Conservation (phyloP, 192 early-diverging fungal species). For the Helicostylum pulchrum region DNA sequence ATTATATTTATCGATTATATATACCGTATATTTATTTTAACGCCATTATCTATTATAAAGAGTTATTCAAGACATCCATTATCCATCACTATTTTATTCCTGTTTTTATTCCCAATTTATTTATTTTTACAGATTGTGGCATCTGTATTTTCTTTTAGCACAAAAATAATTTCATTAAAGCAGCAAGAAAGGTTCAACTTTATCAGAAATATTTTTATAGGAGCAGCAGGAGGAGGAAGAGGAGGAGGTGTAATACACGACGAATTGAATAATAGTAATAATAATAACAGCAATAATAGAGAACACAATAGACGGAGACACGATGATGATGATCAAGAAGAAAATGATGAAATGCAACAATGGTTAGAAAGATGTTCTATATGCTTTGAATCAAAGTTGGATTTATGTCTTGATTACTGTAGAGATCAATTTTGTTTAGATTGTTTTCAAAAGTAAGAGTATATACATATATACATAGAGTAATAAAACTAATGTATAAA, state of each 20-base stretch:
- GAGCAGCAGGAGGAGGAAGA: not conserved
- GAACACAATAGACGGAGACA: too few relatives aligned
- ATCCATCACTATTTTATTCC: not conserved
- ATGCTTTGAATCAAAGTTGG: constrained; percentile 55
- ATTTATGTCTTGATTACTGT: constrained; percentile 55
- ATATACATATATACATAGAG: not conserved
- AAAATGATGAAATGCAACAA: constrained; percentile 44
- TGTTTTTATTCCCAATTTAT: constrained; percentile 3
- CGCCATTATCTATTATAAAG: constrained; percentile 1
- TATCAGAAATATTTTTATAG: not conserved
- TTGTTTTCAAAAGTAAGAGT: constrained; percentile 33
- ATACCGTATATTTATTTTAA: constrained; percentile 3
- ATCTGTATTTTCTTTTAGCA: not conserved
- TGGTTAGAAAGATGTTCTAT: constrained; percentile 57
- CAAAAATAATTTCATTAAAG: not conserved
- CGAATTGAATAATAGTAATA: too few relatives aligned
- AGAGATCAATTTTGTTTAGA: constrained; percentile 57
- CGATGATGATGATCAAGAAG: not conserved
- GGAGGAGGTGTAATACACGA: not conserved
- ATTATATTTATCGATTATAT: not conserved
- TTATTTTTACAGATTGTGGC: not conserved
- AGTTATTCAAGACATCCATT: not conserved
- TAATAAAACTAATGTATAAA: not conserved
- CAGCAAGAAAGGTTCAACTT: not conserved
- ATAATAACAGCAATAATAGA: too few relatives aligned